These are phyloP conservation scores for Lindgomyces ingoldianus DNA, from an alignment of 495 filamentous ascomycete genomes.

Conservation along the genomic window DNA sequence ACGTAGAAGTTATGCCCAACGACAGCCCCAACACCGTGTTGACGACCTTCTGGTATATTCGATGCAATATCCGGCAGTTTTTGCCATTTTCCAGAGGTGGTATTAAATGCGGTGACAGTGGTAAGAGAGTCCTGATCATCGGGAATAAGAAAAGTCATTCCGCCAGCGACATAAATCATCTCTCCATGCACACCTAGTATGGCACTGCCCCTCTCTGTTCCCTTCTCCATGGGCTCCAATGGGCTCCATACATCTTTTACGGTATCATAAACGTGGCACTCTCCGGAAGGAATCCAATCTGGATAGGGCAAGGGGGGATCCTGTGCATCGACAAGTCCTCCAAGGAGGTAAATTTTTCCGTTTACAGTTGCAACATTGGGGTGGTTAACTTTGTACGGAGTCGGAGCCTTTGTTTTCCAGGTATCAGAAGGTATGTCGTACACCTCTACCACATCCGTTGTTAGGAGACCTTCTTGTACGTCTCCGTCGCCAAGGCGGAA, in stretches of 20 bases:
- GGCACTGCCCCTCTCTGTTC: slow-evolving; percentile 27
- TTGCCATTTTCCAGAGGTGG: slow-evolving; percentile 37
- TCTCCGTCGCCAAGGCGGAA: not conserved
- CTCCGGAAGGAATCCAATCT: slow-evolving; percentile 21
- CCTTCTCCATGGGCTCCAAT: slow-evolving; percentile 29
- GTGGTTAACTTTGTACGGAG: slow-evolving; percentile 42
- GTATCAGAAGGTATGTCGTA: slow-evolving; percentile 37
- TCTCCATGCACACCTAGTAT: slow-evolving; percentile 28
- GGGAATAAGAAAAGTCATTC: slow-evolving; percentile 6
- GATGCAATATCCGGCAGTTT: slow-evolving; percentile 1
- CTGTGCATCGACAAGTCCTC: slow-evolving; percentile 34
- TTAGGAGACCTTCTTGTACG: not conserved
- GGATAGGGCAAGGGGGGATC: not conserved
- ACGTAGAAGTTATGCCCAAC: slow-evolving; percentile 44
- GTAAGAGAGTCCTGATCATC: not conserved
- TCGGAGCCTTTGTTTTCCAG: slow-evolving; percentile 38
- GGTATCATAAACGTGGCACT: slow-evolving; percentile 19
- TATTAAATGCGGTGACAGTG: slow-evolving; percentile 44
- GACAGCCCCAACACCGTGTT: slow-evolving; percentile 44
- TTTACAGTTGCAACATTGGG: slow-evolving; percentile 40
- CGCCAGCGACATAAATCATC: slow-evolving; percentile 35
- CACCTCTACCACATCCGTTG: slow-evolving; percentile 31
- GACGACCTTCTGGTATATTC: slow-evolving; percentile 42
- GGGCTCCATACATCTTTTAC: slow-evolving; percentile 26
- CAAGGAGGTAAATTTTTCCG: slow-evolving; percentile 46